Evolutionary conservation across 345 rosid species (phyloP), one percentile per base, ranked within the genome.

Genomic region (Gossypium arboreum): DNA sequence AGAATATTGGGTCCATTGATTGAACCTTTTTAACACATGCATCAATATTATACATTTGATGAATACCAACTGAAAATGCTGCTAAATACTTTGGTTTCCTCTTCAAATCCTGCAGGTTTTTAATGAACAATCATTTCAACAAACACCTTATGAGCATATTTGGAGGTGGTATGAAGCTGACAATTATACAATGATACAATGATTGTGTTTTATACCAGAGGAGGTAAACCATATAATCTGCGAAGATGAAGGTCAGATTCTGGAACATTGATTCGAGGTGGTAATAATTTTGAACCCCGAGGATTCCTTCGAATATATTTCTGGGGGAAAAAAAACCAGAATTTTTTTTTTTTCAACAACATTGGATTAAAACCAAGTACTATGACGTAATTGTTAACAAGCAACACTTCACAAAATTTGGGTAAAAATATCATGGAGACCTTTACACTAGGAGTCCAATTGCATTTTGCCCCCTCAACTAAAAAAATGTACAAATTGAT

Each of bases 191-290:
- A 34, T 34, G 41, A 34, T 34, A 1, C 41, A 34, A 34, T 34
- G 41, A 34, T 47, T 6, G 25, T 27, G 27, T 2, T 77, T 62
- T 84, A 73, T 87, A 94, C 98, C 88, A 89, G 95, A 86, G 82
- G 82, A 9, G 98, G 98, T 59, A 89, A 93, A 79, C 98, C 98
- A 97, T 97, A 94, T 84, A 94, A 86, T 82, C 97, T 87, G 81
- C 89, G 97, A 85, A 90, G 74, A 83, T 86, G 88, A 44, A 92
- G 80, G 81, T 94, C 98, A 13, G 97, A 78, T 86, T 92, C 89
- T 59, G 95, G 61, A 68, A 81, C 97, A 61, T 92, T 74, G 71
- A 94, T 94, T 68, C 92, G 90, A 17, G 97, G 95, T 73, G 97
- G 98, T 61, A 94, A 80, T 87, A 94, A 80, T 87, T 90, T 94